Base-by-base conservation (phyloP, 768 basidiomycete genomes). In the Leccinum obscurum region DNA sequence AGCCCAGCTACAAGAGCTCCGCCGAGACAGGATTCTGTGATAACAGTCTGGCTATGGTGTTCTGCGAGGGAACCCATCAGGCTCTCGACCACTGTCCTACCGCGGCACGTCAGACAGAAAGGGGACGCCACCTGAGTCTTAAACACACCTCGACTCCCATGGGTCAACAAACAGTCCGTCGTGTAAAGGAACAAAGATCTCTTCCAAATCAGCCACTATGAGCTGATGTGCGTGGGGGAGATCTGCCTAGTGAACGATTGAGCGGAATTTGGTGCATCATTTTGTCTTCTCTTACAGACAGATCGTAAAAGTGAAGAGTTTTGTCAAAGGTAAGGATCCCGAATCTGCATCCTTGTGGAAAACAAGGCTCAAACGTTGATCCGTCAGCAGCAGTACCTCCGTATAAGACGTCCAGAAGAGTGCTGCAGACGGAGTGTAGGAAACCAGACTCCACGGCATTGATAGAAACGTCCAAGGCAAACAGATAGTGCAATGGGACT, bases 191-290 rank as follows among this genome's bases (percentile, higher is more conserved):
- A 91, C 74, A 74, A 95, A 98, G 20, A 94, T 86, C 57, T 99
- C 97, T n/a, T 93, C 89, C 39, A 98, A 75, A 70, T 98, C 97
- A 1, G 91, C 77, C 9, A 98, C 83, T 49, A 98, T 84, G 49
- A 95, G 78, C 80, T 95, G 89, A 37, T 81, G 80, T 2, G 85
- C 80, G 65, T 80, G 76, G 37, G 74, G 75, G 28, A 76, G 72
- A 70, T 83, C 77, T 67, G 78, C 75, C 80, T 82, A 62, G 61
- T 52, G 56, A 62, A 37, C 52, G 52, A 56, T 60, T 73, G 54
- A 70, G 71, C 35, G 60, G 41, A 57, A 59, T 59, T 54, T 61
- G 35, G 54, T 37, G 3, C 54, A 49, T 24, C 20, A 54, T 58
- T 54, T 52, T 55, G 64, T 37, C 41, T 44, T 64, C 56, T 52